Conservation (phyloP, 805 yeast genomes). For the Metschnikowia santaceciliae region DNA sequence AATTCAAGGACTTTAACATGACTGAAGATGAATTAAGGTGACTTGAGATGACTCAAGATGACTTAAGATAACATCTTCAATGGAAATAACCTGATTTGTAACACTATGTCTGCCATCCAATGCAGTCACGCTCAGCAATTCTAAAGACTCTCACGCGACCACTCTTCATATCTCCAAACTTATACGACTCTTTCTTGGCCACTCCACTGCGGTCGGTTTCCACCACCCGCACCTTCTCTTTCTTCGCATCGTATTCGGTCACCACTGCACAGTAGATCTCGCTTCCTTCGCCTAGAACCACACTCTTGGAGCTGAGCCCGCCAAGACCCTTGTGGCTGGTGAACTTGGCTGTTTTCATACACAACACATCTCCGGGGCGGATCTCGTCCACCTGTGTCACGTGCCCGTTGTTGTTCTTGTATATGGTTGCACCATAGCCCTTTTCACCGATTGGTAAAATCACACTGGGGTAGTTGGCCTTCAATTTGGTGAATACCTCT, state of each 20-base stretch:
- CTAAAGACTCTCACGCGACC: constrained; percentile 83
- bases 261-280: constrained; percentile 50
- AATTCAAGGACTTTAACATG: too few relatives aligned
- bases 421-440: constrained; percentile 71
- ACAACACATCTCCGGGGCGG: constrained; percentile 79
- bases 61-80: too few relatives aligned
- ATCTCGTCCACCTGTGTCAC: constrained; percentile 58
- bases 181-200: constrained; percentile 58
- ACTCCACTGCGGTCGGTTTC: constrained; percentile 51
- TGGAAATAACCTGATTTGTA: not conserved
- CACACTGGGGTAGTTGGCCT: constrained; percentile 17
- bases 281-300: constrained; percentile 56
- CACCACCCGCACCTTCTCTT: constrained; percentile 65
- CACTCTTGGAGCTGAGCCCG: constrained; percentile 25
- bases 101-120: constrained; percentile 33
- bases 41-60: too few relatives aligned
- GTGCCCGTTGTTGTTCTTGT: constrained; percentile 42
- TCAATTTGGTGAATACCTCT: constrained; percentile 19
- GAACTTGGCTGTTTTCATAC: constrained; percentile 72
- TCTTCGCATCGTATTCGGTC: constrained; percentile 67
- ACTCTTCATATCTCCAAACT: constrained; percentile 64
- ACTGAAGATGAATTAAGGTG: too few relatives aligned
- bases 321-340: constrained; percentile 56
- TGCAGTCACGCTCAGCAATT: constrained; percentile 64
- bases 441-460: constrained; percentile 60